Base-by-base conservation (phyloP, 2,329 filamentous ascomycete species). In the Cordyceps tenuipes region DNA sequence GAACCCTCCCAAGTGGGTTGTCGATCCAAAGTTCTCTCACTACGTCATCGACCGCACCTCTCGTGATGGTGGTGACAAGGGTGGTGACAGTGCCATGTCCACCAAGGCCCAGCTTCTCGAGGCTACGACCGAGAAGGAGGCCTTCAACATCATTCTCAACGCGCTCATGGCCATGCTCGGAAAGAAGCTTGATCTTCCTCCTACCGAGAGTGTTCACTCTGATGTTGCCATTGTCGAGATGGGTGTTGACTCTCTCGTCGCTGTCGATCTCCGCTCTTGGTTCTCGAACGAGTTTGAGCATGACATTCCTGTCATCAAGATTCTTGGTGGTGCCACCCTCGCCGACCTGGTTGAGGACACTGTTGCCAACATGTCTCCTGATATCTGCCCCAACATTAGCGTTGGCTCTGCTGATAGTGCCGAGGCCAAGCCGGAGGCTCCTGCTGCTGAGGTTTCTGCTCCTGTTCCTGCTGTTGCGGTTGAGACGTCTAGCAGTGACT, bases 261-360 rank as follows among this genome's bases (percentile, higher is more conserved):
- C 68, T 9, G 63, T 68, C n/a, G 68, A 68, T 71, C 75, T 76
- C 5, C 73, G 77, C 3, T 69, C 74, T 4, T 82, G 79, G 79
- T 79, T 80, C 61, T 58, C 73, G 43, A 78, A 77, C 62, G 69
- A 77, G 51, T 52, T 80, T 0, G 64, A 72, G 2, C 66, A 75
- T 3, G 75, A 80, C 49, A 68, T 81, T 2, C 75, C 77, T 0
- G 72, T 79, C 1, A 67, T 81, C 29, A 78, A 77, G 62, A 70
- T 82, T 43, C 63, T 80, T 4, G 69, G 73, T 9, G 74, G 73
- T 8, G 65, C 60, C 5, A 66, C 64, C 1, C 59, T 68, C 23
- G 55, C 60, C 2, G 66, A 67, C 46, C 57, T 64, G 21, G 56
- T 60, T 13, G 54, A 62, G 41, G 55, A 61, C 49, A 61, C 59